Base-by-base conservation (phyloP, 2,329 filamentous ascomycete species). In the Talaromyces funiculosus region DNA sequence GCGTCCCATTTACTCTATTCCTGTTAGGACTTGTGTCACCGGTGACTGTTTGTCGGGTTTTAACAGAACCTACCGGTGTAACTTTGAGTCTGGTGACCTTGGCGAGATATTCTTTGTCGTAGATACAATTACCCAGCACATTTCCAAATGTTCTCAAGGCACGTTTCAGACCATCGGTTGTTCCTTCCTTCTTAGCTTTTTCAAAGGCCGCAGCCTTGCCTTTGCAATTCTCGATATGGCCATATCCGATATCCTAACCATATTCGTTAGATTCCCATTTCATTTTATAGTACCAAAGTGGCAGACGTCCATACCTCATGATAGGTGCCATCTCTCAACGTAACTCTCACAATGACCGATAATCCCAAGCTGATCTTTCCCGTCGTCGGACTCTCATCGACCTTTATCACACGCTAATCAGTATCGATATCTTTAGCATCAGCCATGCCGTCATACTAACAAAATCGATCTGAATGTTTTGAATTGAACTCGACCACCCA, bases 131-230 rank as follows among this genome's bases (percentile, higher is more conserved):
- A n/a, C 94, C 94, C 59, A 99, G 81, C 16, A 97, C 89, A 68
- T 97, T 97, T 62, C 94, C 94, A 75, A 99, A 99, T 64, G 87
- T 97, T 62, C 93, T 84, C 69, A 99, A 73, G 1, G 94, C 86
- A 66, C 94, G 84, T 77, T 99, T 99, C 71, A 99, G 73, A 1
- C 87, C 94, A 76, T 99, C 94, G 9, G 95, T 97, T 2, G 92
- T 95, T 7, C 91, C 95, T 78, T 97, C 92, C 74, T 99, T 99
- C 80, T 97, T 99, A 1, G 94, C 92, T 77, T 99, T 99, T 73
- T 99, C 94, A 69, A 97, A 99, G 0, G 93, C 94, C 56, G 90
- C 89, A 3, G 92, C 93, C 77, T 99, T 99, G 60, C 90, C 90
- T 76, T 93, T 95, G 74, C 88, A 91, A 70, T 99, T 99, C 74